Percentiles rank a stretch among this genome's conserved stretches.
These are phyloP conservation scores for Hanseniaspora pseudoguilliermondii DNA, from an alignment of 805 yeast genomes.

Conservation along the genomic window DNA sequence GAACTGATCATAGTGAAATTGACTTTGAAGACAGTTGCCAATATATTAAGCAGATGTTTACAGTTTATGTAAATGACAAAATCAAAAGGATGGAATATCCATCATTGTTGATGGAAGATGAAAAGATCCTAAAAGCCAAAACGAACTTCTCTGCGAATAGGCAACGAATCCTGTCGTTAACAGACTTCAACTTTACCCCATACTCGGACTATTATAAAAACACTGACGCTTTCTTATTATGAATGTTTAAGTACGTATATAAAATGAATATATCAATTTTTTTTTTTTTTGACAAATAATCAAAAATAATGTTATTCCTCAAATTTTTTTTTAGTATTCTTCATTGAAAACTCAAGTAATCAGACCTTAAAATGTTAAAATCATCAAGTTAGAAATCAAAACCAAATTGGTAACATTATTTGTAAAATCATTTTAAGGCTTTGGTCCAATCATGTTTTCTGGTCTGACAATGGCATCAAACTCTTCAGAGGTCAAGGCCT, in stretches of 20 bases:
- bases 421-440: slow-evolving; percentile 19
- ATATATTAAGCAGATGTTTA: not conserved
- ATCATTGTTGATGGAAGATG: not conserved
- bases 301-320: too few species aligned
- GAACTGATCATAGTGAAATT: not conserved
- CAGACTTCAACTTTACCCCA: not conserved
- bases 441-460: slow-evolving; percentile 95
- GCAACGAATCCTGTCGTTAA: not conserved
- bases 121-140: not conserved
- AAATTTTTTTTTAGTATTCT: too few species aligned
- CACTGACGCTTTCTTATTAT: not conserved
- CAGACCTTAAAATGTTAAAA: too few species aligned
- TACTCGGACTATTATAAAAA: not conserved
- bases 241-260: not conserved
- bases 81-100: not conserved
- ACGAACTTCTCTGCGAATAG: not conserved
- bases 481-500: slow-evolving; percentile 69
- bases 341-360: too few species aligned
- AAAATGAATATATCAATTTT: not conserved
- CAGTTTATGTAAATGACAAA: not conserved
- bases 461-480: slow-evolving; percentile 96
- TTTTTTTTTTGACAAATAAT: too few species aligned
- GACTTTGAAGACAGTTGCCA: not conserved
- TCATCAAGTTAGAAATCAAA: too few species aligned
- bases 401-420: too few species aligned